Percentiles rank a stretch among this genome's conserved stretches.
Conservation (phyloP, 2,329 filamentous ascomycete species). For the Parafenestella ontariensis region DNA sequence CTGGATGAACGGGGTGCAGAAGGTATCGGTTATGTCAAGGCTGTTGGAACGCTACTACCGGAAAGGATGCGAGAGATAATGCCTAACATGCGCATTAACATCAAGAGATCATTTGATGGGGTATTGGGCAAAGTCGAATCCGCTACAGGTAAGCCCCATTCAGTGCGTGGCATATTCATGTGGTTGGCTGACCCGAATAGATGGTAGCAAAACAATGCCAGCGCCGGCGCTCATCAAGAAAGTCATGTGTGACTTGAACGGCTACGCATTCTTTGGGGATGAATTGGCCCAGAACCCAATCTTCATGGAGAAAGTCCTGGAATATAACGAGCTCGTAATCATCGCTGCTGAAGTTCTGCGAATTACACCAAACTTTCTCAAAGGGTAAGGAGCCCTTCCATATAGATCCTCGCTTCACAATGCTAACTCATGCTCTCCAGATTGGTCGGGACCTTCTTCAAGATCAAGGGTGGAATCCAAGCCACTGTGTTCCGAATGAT, state of each 20-base stretch:
- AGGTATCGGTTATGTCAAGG: slow-evolving; percentile 19
- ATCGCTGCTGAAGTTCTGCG: slow-evolving; percentile 1
- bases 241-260: neutral
- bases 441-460: neutral
- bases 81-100: slow-evolving; percentile 2
- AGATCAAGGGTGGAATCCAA: neutral
- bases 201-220: neutral
- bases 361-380: neutral
- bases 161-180: neutral
- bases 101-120: neutral
- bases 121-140: neutral
- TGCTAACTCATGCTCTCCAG: neutral
- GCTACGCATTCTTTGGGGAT: slow-evolving; percentile 7
- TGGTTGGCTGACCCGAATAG: neutral
- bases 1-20: slow-evolving; percentile 26
- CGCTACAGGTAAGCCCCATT: neutral
- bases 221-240: neutral
- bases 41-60: slow-evolving; percentile 18
- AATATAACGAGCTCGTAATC: slow-evolving; percentile 1
- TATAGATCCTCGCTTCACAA: no score
- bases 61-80: slow-evolving; percentile 6
- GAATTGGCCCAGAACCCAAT: neutral
- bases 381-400: neutral
- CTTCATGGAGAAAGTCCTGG: neutral
- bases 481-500: neutral